Conservation (phyloP, 768 basidiomycete genomes). For the Royoungia palumana region DNA sequence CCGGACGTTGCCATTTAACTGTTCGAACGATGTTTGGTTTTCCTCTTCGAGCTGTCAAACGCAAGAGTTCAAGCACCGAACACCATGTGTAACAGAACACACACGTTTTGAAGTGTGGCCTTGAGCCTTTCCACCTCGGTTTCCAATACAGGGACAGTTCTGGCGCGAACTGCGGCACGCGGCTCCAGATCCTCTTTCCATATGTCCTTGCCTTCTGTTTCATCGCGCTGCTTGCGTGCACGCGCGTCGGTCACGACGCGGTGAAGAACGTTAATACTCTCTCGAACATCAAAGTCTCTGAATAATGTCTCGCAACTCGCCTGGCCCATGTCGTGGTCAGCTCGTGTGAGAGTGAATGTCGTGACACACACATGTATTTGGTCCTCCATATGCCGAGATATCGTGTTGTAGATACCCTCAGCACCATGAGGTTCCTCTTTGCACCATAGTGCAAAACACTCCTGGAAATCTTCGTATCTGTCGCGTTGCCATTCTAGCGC, state of each 20-base stretch:
- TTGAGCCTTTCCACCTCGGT: conserved; percentile 39
- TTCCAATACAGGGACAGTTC: conserved; percentile 58
- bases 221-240: conserved; percentile 45
- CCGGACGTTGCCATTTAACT: conserved; percentile 47
- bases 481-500: conserved; percentile 1
- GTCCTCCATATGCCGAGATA: conserved; percentile 70
- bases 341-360: not conserved
- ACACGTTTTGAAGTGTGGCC: conserved; percentile 36
- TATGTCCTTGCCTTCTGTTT: conserved; percentile 45
- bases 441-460: conserved; percentile 65
- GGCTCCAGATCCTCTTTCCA: conserved; percentile 70
- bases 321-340: conserved; percentile 34
- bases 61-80: not conserved
- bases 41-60: conserved; percentile 52
- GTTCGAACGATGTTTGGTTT: conserved; percentile 45
- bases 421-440: conserved; percentile 65
- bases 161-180: conserved; percentile 56
- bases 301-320: conserved; percentile 68
- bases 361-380: conserved; percentile 41
- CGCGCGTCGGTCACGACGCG: conserved; percentile 65
- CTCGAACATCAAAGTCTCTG: conserved; percentile 61
- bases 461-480: conserved; percentile 52
- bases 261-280: conserved; percentile 69
- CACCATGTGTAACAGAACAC: not conserved
- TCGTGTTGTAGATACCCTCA: conserved; percentile 57